Conservation (phyloP, 2,329 filamentous ascomycete genomes). For the Parastagonospora avenae region DNA sequence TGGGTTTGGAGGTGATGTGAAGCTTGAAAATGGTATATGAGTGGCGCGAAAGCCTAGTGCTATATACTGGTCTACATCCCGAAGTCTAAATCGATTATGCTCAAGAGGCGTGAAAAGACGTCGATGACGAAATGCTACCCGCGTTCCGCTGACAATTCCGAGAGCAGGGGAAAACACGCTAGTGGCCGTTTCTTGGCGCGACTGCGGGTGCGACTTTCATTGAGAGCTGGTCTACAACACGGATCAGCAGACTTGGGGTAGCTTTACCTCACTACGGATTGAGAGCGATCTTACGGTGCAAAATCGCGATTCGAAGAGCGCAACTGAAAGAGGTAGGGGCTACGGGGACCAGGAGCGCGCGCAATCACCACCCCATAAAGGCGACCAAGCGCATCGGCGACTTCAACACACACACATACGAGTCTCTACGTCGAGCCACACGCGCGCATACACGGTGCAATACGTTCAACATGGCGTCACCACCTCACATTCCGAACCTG, state of each 20-base stretch:
- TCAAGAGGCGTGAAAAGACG: slow-evolving; percentile 3
- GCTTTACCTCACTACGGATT: too few species aligned
- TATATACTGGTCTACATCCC: too few species aligned
- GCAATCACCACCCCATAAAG: neutral
- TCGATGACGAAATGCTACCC: slow-evolving; percentile 33
- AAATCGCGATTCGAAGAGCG: too few species aligned
- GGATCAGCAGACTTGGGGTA: too few species aligned
- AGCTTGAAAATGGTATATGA: too few species aligned
- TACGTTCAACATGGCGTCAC: slow-evolving; percentile 61
- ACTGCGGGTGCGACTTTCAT: neutral
- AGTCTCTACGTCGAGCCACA: neutral
- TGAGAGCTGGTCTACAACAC: too few species aligned
- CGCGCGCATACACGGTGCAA: neutral
- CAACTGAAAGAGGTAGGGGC: too few species aligned
- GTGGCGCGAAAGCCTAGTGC: too few species aligned
- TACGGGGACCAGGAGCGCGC: too few species aligned
- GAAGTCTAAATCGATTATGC: too few species aligned
- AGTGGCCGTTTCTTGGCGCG: slow-evolving; percentile 16
- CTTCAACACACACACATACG: neutral
- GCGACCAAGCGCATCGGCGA: neutral
- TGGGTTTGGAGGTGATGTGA: too few species aligned
- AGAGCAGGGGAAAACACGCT: slow-evolving; percentile 18
- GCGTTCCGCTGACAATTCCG: slow-evolving; percentile 8
- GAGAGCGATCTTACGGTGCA: too few species aligned
- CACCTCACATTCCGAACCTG: slow-evolving; percentile 58